Evolutionary conservation across 176 grass and related monocot genomes (phyloP), one percentile per base, ranked within the genome.

Genomic region (Zoysia japonica): DNA sequence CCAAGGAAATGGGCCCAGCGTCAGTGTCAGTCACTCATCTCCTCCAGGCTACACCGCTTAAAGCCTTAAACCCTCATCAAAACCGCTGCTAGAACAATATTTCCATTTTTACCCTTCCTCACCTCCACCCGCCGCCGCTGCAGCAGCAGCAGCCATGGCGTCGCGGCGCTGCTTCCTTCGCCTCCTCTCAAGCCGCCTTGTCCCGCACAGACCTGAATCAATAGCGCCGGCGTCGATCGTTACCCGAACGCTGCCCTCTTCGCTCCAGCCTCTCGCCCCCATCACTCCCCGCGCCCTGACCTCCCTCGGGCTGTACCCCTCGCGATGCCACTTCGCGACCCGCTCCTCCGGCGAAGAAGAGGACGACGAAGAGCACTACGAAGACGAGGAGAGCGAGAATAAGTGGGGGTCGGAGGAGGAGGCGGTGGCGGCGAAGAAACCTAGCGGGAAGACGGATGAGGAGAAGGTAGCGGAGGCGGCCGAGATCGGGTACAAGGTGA

Each of bases 361-460:
- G 39, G 77, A 90, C 38, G 86, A 88, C 1, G 86, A 70, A 19
- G 85, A 77, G 11, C 86, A 88, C 86, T 88, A 84, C 49, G 88
- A 91, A 11, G 96, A 87, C 37, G 80, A 52, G 53, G 89, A 52
- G 17, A 80, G 70, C 67, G 84, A 84, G 67, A 87, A 67, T 1
- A 80, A 80, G 41, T 28, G 88, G 88, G 55, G 89, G 78, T 50
- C 83, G 65, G 40, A 28, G 28, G 28, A 67, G 20, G 85, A 80
- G 52, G 73, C 71, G 47, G 19, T 72, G 49, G 92, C 81, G 66
- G 75, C 92, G 36, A 94, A 85, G 61, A 77, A 88, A 5, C 83
- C 87, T 4, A 87, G 90, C 59, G 96, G 96, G 75, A 98, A 98
- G 87, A 88, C 96, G 55, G 86, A 89, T 71, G 96, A 99, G 76